Conservation (phyloP, 331 rosid species). For the Dryas integrifolia region DNA sequence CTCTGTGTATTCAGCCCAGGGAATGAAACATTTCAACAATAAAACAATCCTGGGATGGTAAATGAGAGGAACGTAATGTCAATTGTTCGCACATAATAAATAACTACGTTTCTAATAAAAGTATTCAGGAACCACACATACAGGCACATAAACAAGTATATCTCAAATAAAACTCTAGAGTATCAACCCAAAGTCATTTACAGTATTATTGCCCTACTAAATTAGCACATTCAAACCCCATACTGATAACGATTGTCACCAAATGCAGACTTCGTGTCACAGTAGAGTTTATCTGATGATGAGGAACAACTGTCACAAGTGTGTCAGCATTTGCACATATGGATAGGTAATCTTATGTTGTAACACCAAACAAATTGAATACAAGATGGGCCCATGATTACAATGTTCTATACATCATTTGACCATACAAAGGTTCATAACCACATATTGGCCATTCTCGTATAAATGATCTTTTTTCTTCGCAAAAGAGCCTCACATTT, state of each 20-base stretch:
- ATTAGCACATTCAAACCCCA: not conserved
- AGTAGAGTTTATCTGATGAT: not conserved
- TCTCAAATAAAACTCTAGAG: not conserved
- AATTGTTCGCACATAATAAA: not conserved
- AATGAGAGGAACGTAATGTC: constrained; percentile 1
- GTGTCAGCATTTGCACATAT: too few relatives aligned
- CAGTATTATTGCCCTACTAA: not conserved
- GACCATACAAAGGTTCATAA: too few relatives aligned
- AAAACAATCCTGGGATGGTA: not conserved
- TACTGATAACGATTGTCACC: not conserved
- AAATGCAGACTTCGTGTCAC: not conserved
- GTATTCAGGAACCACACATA: not conserved
- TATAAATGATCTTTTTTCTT: not conserved
- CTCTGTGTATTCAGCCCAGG: not conserved
- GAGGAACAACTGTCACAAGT: not conserved
- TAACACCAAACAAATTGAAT: not conserved
- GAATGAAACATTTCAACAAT: not conserved
- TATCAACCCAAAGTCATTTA: not conserved
- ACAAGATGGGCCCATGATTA: not conserved
- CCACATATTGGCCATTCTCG: not conserved
- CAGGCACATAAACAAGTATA: not conserved
- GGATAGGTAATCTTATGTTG: not conserved
- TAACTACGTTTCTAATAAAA: not conserved
- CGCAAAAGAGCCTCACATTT: not conserved
- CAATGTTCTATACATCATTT: not conserved